Evolutionary conservation across 2,329 filamentous ascomycete species (phyloP), one percentile per base, ranked within the genome.

Genomic region (Nothomitra cinnamomea): DNA sequence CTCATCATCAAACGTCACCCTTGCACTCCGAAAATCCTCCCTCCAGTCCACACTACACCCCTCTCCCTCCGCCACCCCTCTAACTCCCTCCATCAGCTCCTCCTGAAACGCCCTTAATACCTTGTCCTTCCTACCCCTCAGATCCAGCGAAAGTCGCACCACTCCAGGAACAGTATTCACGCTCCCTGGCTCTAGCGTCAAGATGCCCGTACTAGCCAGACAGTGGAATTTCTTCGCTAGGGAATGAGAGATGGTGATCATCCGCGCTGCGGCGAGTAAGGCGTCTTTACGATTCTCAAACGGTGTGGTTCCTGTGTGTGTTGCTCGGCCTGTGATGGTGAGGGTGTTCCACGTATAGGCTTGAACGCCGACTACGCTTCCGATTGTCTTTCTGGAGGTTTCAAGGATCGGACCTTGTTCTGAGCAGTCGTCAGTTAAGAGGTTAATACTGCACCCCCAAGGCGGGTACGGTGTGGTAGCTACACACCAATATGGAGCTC

Each of bases 251-350:
- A 79, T 75, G 0, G 82, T 65, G 56, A 88, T 86, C 70, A 87
- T 75, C 53, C 78, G 78, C 0, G 77, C 74, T 6, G 83, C 80
- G 6, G 79, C 76, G 32, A 85, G 76, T 49, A 87, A 69, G 1
- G 84, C 79, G 63, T 88, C 84, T 3, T 78, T 76, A 17, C 84
- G 76, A 54, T 78, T 75, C 35, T 71, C 67, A 49, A 86, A 78
- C 28, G 80, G 79, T 0, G 85, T 89, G 0, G 85, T 87, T 1
- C 85, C 85, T 0, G 85, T 87, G 62, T 89, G 85, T 3, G 78
- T 78, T 59, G 87, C 83, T 58, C 77, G 70, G 1, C 85, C 84
- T 8, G 70, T 70, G 2, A 88, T 74, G 4, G 76, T 77, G 38
- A 88, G 65, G 0, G 77, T 82, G 64, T 80, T 80, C 85, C 85